These are phyloP conservation scores for Candida ascalaphidarum DNA, from an alignment of 805 yeast species.

Conservation along the genomic window DNA sequence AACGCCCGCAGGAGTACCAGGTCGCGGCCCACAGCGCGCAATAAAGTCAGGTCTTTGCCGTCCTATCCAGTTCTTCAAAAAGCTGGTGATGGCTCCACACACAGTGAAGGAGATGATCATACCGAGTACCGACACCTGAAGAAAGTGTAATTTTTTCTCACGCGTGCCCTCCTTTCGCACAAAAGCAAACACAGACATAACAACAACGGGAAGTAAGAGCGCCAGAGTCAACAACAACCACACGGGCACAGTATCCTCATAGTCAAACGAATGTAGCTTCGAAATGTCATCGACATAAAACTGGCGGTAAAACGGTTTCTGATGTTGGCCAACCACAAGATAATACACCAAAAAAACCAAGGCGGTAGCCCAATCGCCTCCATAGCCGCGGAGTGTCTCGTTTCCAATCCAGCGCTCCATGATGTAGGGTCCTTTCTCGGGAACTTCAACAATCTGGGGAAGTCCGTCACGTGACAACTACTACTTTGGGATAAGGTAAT, in stretches of 20 bases:
- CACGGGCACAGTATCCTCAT: conserved; percentile 62
- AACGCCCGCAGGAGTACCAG: conserved; percentile 44
- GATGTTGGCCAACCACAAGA: conserved; percentile 20
- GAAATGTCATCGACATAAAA: conserved; percentile 70
- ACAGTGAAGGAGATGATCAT: conserved; percentile 49
- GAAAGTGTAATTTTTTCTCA: conserved; percentile 46
- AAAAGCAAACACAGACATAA: conserved; percentile 30
- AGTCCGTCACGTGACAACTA: too few relatives aligned
- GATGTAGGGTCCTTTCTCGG: too few relatives aligned
- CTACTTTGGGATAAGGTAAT: too few relatives aligned
- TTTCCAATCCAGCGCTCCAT: too few relatives aligned
- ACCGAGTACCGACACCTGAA: conserved; percentile 63
- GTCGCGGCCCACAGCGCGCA: conserved; percentile 69
- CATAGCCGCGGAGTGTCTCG: too few relatives aligned
- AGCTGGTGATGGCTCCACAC: conserved; percentile 59
- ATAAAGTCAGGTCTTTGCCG: conserved; percentile 89
- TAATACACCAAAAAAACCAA: conserved; percentile 15
- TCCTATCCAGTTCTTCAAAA: conserved; percentile 77
- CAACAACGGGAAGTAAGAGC: conserved; percentile 37
- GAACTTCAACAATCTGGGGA: too few relatives aligned
- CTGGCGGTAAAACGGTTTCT: conserved; percentile 56
- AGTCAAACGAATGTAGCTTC: conserved; percentile 75
- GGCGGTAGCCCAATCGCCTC: conserved; percentile 22
- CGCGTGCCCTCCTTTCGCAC: conserved; percentile 18
- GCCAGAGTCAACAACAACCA: conserved; percentile 43